A percentile compares a stretch with the other conserved stretches of the same genome.
phyloP scores from a whole-genome alignment of 306 rosid species.

The Cucurbita ficifolia region DNA sequence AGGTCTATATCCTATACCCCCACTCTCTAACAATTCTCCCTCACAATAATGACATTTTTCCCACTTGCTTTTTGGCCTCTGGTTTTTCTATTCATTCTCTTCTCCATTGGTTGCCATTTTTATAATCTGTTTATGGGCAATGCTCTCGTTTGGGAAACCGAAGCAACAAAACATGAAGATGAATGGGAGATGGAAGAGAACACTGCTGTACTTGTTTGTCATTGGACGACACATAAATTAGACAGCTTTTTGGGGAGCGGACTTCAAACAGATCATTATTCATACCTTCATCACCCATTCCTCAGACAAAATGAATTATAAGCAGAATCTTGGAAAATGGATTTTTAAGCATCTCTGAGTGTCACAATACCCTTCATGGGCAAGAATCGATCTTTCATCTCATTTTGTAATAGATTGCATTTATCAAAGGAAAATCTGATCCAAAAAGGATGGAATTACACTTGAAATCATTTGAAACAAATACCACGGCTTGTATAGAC shows the following conservation, averaged over 20 bases:
- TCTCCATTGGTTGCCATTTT: not conserved
- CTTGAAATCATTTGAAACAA: not conserved
- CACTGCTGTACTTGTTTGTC: not conserved
- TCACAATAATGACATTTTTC: not conserved
- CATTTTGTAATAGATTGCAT: not conserved
- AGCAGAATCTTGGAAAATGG: not conserved
- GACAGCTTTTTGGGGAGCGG: not conserved
- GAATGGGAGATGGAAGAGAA: not conserved
- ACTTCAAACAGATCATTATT: not conserved
- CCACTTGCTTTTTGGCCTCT: not conserved
- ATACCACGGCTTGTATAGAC: not conserved
- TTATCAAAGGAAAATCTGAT: not conserved
- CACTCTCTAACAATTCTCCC: not conserved
- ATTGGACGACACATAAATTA: not conserved
- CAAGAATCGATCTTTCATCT: not conserved
- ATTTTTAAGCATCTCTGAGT: not conserved
- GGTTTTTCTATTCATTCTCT: not conserved
- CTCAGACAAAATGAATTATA: no score
- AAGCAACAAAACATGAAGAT: not conserved
- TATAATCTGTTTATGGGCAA: not conserved
- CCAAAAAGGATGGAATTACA: not conserved
- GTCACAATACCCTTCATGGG: not conserved
- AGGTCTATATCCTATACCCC: not conserved
- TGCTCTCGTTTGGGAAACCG: not conserved
- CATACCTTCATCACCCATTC: not conserved